Evolutionary conservation across 169 alveolate species (phyloP), one percentile per base, ranked within the genome.

Genomic region (Pseudocohnilembus persalinus): DNA sequence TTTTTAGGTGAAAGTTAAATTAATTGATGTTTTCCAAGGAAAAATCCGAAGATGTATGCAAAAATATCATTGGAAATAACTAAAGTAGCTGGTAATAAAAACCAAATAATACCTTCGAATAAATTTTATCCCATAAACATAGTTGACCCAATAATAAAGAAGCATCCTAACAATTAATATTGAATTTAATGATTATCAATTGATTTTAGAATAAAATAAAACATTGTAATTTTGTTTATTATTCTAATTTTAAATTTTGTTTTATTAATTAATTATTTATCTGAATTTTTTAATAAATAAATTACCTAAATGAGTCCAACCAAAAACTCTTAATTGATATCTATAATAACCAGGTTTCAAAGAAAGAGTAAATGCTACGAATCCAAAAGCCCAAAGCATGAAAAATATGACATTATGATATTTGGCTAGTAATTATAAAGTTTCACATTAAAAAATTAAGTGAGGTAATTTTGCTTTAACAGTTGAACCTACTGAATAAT

Each of bases 1-100:
- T 99, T 99, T 83, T 98, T 98, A 15, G 99, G 99, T 29, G 99
- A 97, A 65, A 99, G 93, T 32, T 96, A 92, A 68, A 98, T 98
- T 64, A 99, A 95, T 34, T 95, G 89, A 25, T 99, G 96, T 88
- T 91, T 97, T 6, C 99, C 99, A 79, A 97, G 96, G 82, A 95
- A 81, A 74, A 96, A 95, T 32, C 99, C 99, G 93, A 97, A 98
- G 16, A 98, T 78, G 89, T 98, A 99, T 11, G 99, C 99, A 90
- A 95, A 93, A 31, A 96, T 93, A 90, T 99, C 99, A 94, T 99
- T 99, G 31, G 94, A 84, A 33, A 97, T 94, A 27, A 99, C 99
- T 74, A 97, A 93, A 1, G 97, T 83, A 26, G 98, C 96, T 4
- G 99, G 99, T 11, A 98, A 90, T 30, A 98, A 74, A 89, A 98